These are phyloP conservation scores for Talaromyces wortmannii DNA, from an alignment of 495 filamentous ascomycete species.

Conservation along the genomic window DNA sequence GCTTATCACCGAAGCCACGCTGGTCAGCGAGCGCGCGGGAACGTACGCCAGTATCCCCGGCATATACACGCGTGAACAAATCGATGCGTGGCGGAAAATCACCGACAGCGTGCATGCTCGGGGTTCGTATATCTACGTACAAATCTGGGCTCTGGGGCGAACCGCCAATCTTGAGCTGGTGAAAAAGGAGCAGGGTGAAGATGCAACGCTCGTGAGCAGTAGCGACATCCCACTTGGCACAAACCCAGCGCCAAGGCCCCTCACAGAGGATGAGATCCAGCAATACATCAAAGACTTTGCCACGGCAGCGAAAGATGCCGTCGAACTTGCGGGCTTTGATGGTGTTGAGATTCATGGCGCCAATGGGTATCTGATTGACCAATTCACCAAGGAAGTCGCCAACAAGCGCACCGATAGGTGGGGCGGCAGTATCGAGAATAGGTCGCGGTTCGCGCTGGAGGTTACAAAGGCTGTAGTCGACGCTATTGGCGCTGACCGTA, in stretches of 20 bases:
- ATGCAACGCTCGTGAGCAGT: conserved; percentile 29
- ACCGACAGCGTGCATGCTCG: conserved; percentile 63
- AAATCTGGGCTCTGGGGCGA: conserved; percentile 68
- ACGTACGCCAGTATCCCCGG: conserved; percentile 51
- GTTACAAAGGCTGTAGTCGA: conserved; percentile 53
- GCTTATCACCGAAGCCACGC: conserved; percentile 55
- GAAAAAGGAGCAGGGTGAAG: conserved; percentile 8
- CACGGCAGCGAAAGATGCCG: conserved; percentile 54
- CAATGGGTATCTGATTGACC: conserved; percentile 71
- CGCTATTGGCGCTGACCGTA: conserved; percentile 57
- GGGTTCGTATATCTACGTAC: conserved; percentile 55
- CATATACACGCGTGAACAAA: conserved; percentile 56
- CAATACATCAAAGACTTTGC: conserved; percentile 49
- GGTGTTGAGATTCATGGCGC: conserved; percentile 70
- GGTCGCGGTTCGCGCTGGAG: conserved; percentile 60
- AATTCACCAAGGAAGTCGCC: conserved; percentile 57
- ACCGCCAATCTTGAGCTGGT: conserved; percentile 28
- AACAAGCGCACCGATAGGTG: conserved; percentile 62
- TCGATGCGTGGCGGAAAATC: conserved; percentile 53
- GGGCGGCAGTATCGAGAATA: conserved; percentile 68
- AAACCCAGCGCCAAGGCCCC: conserved; percentile 30
- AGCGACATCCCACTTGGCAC: conserved; percentile 37
- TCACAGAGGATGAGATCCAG: conserved; percentile 54
- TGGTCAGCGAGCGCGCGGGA: conserved; percentile 47
- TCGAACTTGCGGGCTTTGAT: conserved; percentile 62